phyloP scores from a whole-genome alignment of 164 flowering plant genomes.

The Aristolochia fimbriata region DNA sequence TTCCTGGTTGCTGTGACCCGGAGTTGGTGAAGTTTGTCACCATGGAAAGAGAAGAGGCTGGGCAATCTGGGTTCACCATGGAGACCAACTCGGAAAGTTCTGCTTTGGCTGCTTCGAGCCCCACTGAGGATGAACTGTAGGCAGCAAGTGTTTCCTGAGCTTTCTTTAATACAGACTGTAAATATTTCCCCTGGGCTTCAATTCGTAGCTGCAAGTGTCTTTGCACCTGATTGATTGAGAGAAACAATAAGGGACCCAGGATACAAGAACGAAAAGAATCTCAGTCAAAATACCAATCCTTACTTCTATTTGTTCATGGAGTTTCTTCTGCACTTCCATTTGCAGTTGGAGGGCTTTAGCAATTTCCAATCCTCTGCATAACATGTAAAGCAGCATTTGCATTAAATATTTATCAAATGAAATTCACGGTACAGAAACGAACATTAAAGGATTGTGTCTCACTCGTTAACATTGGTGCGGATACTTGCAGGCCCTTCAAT shows the following conservation, averaged over 20 bases:
- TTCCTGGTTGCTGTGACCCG: slow-evolving; percentile 13
- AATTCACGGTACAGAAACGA: background rate
- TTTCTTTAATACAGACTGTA: slow-evolving; percentile 68
- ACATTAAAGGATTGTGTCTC: slow-evolving; percentile 14
- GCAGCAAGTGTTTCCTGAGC: slow-evolving; percentile 79
- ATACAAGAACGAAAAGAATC: background rate
- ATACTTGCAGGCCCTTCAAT: slow-evolving; percentile 22
- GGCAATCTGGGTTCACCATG: slow-evolving; percentile 38
- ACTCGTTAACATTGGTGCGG: slow-evolving; percentile 39
- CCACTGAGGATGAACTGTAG: slow-evolving; percentile 34
- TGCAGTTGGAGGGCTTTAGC: slow-evolving; percentile 71
- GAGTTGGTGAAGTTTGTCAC: slow-evolving; percentile 41
- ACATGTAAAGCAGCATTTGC: slow-evolving; percentile 1
- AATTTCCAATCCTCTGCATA: slow-evolving; percentile 49
- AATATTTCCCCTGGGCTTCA: slow-evolving; percentile 91
- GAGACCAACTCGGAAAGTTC: slow-evolving; percentile 57
- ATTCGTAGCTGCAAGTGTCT: slow-evolving; percentile 87
- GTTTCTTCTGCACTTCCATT: slow-evolving; percentile 83
- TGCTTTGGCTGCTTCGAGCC: slow-evolving; percentile 47
- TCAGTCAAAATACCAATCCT: background rate
- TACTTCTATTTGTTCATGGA: slow-evolving; percentile 89
- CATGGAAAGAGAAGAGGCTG: slow-evolving; percentile 46
- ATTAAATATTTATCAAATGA: background rate
- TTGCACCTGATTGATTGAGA: slow-evolving; percentile 57
- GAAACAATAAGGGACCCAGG: background rate